Base-by-base conservation (phyloP, 768 basidiomycete species). In the Boletus pseudopeckii region DNA sequence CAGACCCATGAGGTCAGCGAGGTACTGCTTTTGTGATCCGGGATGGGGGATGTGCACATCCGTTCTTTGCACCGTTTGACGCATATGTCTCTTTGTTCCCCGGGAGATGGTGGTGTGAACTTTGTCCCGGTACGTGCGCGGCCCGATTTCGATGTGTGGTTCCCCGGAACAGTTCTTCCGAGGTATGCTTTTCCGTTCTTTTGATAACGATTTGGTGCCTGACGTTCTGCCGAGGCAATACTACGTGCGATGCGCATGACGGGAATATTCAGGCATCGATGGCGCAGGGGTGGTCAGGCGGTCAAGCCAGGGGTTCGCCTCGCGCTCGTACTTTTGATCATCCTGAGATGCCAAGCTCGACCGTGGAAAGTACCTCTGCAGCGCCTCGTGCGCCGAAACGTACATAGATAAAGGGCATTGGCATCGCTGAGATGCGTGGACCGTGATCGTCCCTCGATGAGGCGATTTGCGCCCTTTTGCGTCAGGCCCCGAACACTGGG, bases 131-230 rank as follows among this genome's bases (percentile, higher is more conserved):
- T 50, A 26, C 17, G 10, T n/a, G 9, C 2, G 14, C 8, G 30
- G 5, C 30, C n/a, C n/a, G 20, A 13, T 37, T 48, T n/a, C 9
- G 5, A 7, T 28, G 28, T 20, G 11, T 38, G 8, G 43, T 13
- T n/a, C 40, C 44, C 13, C 46, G 26, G 20, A 36, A 14, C 18
- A 28, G 9, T 1, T 9, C 28, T 28, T 28, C 24, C 30, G 8
- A 32, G 22, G 15, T 24, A 17, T 32, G 28, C 34, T 26, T 5
- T 41, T 17, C 33, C 7, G 34, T 30, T n/a, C 28, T 18, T 28
- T 42, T 30, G 44, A 50, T 46, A 39, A 41, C 26, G 48, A 42
- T 28, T 50, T 40, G 6, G 59, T 60, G 22, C 54, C 59, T 60
- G 20, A n/a, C 14, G 9, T n/a, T 10, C 30, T 30, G 34, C 17